Evolutionary conservation across 805 yeast species (phyloP).

Genomic region (Trichomonascus vanleenenianus): DNA sequence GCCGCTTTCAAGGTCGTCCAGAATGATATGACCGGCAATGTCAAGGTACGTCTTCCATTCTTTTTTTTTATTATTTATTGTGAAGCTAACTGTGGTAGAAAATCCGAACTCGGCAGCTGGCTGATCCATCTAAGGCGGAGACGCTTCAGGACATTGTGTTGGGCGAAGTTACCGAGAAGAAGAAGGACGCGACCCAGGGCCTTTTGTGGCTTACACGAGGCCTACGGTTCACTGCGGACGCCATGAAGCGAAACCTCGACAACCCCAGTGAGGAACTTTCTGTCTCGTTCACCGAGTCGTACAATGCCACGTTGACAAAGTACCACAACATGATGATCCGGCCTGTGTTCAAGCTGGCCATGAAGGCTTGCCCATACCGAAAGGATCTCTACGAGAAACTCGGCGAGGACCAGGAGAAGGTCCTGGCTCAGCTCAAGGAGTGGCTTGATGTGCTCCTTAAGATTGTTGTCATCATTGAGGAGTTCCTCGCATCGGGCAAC

Average conservation of each 20-base stretch:
- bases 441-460: slow-evolving; percentile 76
- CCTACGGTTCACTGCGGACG: slow-evolving; percentile 81
- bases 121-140: slow-evolving; percentile 53
- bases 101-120: slow-evolving; percentile 56
- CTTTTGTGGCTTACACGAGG: slow-evolving; percentile 78
- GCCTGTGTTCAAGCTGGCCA: slow-evolving; percentile 86
- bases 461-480: slow-evolving; percentile 65
- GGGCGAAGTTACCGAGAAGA: slow-evolving; percentile 58
- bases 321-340: slow-evolving; percentile 75
- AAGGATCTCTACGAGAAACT: slow-evolving; percentile 75
- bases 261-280: slow-evolving; percentile 58
- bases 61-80: no score
- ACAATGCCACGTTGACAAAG: slow-evolving; percentile 68
- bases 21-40: slow-evolving; percentile 82
- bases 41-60: slow-evolving; percentile 36
- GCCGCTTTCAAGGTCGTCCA: slow-evolving; percentile 81
- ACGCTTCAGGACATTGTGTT: slow-evolving; percentile 74
- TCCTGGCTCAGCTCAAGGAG: slow-evolving; percentile 49
- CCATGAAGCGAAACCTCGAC: slow-evolving; percentile 72
- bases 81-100: slow-evolving; percentile 35
- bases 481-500: slow-evolving; percentile 69
- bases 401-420: slow-evolving; percentile 56
- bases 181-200: slow-evolving; percentile 82
- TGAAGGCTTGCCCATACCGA: slow-evolving; percentile 93
- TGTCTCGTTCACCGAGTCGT: slow-evolving; percentile 77